Conservation (phyloP, 176 grass and related monocot genomes). For the Bolboschoenus planiculmis region DNA sequence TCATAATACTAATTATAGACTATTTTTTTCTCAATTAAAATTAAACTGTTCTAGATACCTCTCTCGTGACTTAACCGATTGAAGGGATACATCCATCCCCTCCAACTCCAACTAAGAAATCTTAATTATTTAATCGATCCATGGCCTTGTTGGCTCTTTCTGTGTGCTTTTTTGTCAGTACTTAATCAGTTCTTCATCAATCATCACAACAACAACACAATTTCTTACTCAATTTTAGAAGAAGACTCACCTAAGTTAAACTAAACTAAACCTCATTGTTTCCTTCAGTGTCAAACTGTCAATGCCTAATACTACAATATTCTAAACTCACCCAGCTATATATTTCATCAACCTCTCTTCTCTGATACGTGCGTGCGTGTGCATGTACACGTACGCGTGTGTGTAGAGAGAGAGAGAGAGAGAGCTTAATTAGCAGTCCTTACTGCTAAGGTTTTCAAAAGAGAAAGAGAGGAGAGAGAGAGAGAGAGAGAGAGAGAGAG, state of each 20-base stretch:
- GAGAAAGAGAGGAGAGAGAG: neutral
- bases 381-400: neutral
- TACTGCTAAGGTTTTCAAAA: too few species aligned
- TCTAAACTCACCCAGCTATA: neutral
- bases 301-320: neutral
- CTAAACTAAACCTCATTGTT: too few species aligned
- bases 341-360: neutral
- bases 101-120: neutral
- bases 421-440: too few species aligned
- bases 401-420: too few species aligned
- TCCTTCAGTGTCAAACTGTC: too few species aligned
- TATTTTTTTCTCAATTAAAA: too few species aligned
- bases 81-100: too few species aligned
- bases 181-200: neutral
- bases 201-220: too few species aligned
- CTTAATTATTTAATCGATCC: neutral
- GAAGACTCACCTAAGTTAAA: too few species aligned
- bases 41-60: neutral
- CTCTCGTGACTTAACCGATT: neutral
- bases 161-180: neutral
- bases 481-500: neutral
- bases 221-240: neutral
- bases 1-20: too few species aligned
- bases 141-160: neutral
- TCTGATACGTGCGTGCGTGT: neutral